These are phyloP conservation scores for Saccharata proteae DNA, from an alignment of 2,329 filamentous ascomycete genomes.

Conservation along the genomic window DNA sequence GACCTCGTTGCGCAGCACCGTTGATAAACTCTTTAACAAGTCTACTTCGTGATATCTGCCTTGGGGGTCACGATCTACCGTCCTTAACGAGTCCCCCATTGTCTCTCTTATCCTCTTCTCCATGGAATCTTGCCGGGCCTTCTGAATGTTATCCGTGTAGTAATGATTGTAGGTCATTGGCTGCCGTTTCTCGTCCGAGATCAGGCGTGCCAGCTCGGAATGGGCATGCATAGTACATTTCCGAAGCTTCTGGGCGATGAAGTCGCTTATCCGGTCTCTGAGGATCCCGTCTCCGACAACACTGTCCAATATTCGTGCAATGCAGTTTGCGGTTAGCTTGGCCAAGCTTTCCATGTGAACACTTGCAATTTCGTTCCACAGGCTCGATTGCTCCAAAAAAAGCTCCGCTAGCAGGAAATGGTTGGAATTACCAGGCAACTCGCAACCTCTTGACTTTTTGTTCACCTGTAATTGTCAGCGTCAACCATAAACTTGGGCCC, in stretches of 20 bases:
- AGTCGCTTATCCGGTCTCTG: constrained; percentile 1
- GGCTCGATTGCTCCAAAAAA: neutral
- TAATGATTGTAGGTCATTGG: constrained; percentile 10
- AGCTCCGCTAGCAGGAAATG: neutral
- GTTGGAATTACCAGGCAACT: constrained; percentile 2
- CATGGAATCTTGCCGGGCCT: constrained; percentile 1
- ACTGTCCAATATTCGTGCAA: neutral
- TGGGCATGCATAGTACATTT: neutral
- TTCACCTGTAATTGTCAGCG: neutral
- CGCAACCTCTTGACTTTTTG: neutral
- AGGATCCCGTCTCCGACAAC: neutral
- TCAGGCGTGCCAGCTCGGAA: constrained; percentile 1
- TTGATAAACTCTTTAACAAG: too few relatives aligned
- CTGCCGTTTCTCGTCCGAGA: constrained; percentile 2
- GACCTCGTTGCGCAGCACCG: neutral
- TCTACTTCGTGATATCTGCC: too few relatives aligned
- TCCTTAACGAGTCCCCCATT: too few relatives aligned
- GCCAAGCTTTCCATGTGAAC: neutral
- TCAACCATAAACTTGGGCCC: neutral
- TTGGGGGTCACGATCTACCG: too few relatives aligned
- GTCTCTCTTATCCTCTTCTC: too few relatives aligned
- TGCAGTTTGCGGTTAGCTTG: neutral
- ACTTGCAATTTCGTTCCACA: neutral
- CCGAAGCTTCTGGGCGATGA: constrained; percentile 5
- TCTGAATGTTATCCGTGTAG: constrained; percentile 8